Conservation (phyloP, 495 filamentous ascomycete species). For the Hypoxylon cercidicola region DNA sequence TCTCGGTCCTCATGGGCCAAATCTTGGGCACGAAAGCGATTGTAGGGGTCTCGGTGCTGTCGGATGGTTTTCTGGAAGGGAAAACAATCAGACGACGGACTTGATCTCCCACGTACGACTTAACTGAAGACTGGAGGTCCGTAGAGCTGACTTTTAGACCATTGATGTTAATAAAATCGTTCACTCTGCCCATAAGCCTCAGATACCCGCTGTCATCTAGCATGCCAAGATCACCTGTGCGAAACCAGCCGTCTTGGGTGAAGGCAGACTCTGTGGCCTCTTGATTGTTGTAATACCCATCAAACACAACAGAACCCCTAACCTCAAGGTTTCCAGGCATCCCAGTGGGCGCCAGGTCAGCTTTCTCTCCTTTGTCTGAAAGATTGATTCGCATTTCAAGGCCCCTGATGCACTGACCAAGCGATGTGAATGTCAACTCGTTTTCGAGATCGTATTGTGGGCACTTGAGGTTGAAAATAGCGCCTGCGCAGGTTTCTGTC, state of each 20-base stretch:
- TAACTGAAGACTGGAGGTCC: too few relatives aligned
- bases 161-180: constrained; percentile 69
- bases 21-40: too few relatives aligned
- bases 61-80: too few relatives aligned
- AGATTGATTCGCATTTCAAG: constrained; percentile 54
- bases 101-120: too few relatives aligned
- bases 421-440: constrained; percentile 45
- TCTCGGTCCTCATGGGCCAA: too few relatives aligned
- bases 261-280: constrained; percentile 60
- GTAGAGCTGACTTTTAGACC: constrained; percentile 32
- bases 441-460: constrained; percentile 49
- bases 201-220: constrained; percentile 62
- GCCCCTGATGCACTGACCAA: constrained; percentile 55
- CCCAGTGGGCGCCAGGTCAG: background rate
- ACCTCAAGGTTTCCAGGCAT: constrained; percentile 43
- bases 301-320: constrained; percentile 61
- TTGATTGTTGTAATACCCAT: constrained; percentile 68
- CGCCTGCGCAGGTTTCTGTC: constrained; percentile 66
- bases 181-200: constrained; percentile 64
- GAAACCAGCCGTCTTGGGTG: constrained; percentile 73
- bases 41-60: too few relatives aligned
- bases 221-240: constrained; percentile 69
- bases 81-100: too few relatives aligned
- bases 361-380: constrained; percentile 2
- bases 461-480: constrained; percentile 54